phyloP scores from a whole-genome alignment of 805 yeast genomes.

The Metschnikowia orientalis region DNA sequence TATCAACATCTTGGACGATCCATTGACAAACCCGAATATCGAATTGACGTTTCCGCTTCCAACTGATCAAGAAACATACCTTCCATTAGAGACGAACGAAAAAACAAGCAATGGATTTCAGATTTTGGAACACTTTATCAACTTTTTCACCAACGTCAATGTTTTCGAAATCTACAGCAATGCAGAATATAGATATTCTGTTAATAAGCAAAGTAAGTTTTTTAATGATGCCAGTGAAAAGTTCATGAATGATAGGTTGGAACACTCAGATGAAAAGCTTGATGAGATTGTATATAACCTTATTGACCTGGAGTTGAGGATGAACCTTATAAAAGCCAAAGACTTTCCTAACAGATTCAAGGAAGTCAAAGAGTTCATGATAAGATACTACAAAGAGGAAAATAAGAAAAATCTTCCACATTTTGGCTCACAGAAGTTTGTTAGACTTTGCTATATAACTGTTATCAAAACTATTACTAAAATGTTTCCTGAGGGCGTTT shows the following conservation, averaged over 20 bases:
- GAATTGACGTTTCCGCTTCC: conserved; percentile 38
- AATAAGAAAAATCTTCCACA: conserved; percentile 36
- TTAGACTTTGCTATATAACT: conserved; percentile 36
- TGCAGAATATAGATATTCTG: conserved; percentile 32
- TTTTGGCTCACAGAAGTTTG: conserved; percentile 23
- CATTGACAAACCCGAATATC: conserved; percentile 27
- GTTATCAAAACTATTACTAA: conserved; percentile 29
- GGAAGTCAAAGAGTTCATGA: conserved; percentile 37
- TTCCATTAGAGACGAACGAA: conserved; percentile 28
- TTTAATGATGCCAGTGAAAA: conserved; percentile 26
- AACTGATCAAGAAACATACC: conserved; percentile 28
- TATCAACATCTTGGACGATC: conserved; percentile 36
- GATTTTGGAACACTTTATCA: conserved; percentile 29
- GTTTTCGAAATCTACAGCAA: conserved; percentile 29
- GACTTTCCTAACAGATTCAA: conserved; percentile 30
- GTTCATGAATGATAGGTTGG: conserved; percentile 32
- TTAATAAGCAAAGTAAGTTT: conserved; percentile 27
- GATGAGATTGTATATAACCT: conserved; percentile 34
- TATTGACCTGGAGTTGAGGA: conserved; percentile 34
- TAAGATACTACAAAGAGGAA: conserved; percentile 31
- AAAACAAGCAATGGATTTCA: conserved; percentile 21
- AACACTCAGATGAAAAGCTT: conserved; percentile 28
- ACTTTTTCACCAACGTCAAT: conserved; percentile 26
- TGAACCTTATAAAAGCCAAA: conserved; percentile 33
- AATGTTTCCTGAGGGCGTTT: conserved; percentile 42